Conservation (phyloP, 768 basidiomycete genomes). For the Hemileccinum rubropunctum region DNA sequence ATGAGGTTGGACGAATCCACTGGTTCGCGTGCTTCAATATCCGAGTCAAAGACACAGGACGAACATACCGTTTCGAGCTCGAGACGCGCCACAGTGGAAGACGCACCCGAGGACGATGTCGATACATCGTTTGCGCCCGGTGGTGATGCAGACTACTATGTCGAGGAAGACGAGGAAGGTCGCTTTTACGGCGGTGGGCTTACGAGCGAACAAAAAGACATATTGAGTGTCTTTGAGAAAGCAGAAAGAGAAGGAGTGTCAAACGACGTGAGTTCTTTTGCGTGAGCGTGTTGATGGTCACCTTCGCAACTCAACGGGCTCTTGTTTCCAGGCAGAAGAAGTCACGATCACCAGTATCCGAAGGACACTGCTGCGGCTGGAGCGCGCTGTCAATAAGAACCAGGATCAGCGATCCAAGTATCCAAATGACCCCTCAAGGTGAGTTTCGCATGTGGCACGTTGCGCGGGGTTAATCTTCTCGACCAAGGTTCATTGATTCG, state of each 20-base stretch:
- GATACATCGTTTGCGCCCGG: slow-evolving; percentile 71
- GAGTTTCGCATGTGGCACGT: slow-evolving; percentile 10
- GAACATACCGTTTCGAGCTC: slow-evolving; percentile 26
- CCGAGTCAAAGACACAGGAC: slow-evolving; percentile 11
- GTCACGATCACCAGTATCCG: slow-evolving; percentile 70
- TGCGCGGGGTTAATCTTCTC: slow-evolving; percentile 3
- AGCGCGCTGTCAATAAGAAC: slow-evolving; percentile 90
- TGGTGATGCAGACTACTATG: slow-evolving; percentile 87
- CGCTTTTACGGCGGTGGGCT: slow-evolving; percentile 94
- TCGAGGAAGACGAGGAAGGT: slow-evolving; percentile 89
- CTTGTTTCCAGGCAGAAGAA: slow-evolving; percentile 51
- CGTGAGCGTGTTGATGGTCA: background rate
- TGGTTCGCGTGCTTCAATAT: background rate
- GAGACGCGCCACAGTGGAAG: slow-evolving; percentile 56
- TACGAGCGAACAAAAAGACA: slow-evolving; percentile 90
- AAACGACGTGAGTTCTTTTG: slow-evolving; percentile 57
- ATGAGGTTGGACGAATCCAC: slow-evolving; percentile 53
- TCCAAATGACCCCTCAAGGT: slow-evolving; percentile 91
- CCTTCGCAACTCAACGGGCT: background rate
- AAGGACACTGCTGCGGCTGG: slow-evolving; percentile 73
- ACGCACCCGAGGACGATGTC: slow-evolving; percentile 37
- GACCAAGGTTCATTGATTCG: slow-evolving; percentile 93
- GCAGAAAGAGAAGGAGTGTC: slow-evolving; percentile 59
- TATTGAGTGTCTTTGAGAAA: slow-evolving; percentile 90
- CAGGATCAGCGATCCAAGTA: slow-evolving; percentile 96